phyloP scores from a whole-genome alignment of 2,329 filamentous ascomycete genomes.

The Stromatinia cepivora region DNA sequence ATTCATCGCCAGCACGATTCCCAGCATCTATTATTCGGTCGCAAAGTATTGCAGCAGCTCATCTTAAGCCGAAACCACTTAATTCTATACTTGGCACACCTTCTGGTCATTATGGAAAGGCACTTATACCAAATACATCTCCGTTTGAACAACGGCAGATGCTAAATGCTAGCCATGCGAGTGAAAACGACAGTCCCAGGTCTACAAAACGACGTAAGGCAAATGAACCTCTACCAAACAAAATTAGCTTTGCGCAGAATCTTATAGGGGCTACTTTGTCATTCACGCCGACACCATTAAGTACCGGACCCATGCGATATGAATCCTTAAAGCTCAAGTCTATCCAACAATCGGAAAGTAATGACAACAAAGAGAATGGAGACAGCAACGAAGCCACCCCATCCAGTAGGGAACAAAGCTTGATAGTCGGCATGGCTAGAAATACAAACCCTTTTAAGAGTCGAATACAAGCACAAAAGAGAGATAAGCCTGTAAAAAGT shows the following conservation, averaged over 20 bases:
- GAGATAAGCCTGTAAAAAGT: constrained; percentile 28
- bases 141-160: constrained; percentile 62
- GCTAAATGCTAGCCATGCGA: constrained; percentile 27
- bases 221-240: constrained; percentile 46
- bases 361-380: constrained; percentile 27
- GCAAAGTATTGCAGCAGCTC: constrained; percentile 43
- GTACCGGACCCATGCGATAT: constrained; percentile 34
- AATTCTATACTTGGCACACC: constrained; percentile 62
- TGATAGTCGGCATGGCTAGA: background rate
- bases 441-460: background rate
- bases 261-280: constrained; percentile 51
- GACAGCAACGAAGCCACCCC: background rate
- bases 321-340: constrained; percentile 30
- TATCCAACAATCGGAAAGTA: constrained; percentile 22
- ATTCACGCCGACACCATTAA: constrained; percentile 39
- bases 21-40: constrained; percentile 27
- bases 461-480: constrained; percentile 25
- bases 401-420: background rate
- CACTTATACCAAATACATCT: constrained; percentile 57
- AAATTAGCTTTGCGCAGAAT: constrained; percentile 52
- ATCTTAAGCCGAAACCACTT: constrained; percentile 57
- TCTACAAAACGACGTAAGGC: constrained; percentile 47
- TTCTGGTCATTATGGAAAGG: constrained; percentile 62
- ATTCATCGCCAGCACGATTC: constrained; percentile 38
- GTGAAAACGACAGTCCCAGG: constrained; percentile 36